These are phyloP conservation scores for Phylloporus rhodoxanthus DNA, from an alignment of 768 basidiomycete genomes.

Conservation along the genomic window DNA sequence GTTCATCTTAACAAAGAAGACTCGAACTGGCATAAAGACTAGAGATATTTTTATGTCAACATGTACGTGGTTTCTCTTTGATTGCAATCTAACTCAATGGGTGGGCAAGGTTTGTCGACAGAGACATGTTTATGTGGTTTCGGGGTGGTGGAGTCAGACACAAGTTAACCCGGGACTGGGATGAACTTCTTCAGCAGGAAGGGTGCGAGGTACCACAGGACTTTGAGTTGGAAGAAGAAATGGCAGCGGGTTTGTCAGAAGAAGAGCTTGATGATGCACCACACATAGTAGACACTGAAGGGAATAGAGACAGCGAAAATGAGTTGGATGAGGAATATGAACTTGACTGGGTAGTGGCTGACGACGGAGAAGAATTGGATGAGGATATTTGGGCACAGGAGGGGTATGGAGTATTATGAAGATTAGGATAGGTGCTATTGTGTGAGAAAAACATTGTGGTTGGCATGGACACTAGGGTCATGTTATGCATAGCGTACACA, in stretches of 20 bases:
- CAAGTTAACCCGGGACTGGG: neutral
- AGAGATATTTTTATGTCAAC: constrained; percentile 29
- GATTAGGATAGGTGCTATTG: too few species aligned
- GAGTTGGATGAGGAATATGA: too few species aligned
- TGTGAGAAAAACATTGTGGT: too few species aligned
- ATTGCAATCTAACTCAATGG: neutral
- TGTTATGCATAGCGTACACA: too few species aligned
- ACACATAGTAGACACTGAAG: neutral
- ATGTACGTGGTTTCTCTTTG: constrained; percentile 21
- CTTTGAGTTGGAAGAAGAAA: neutral
- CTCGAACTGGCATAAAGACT: constrained; percentile 6
- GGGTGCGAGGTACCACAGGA: too few species aligned
- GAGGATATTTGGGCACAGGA: too few species aligned
- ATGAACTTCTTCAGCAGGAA: neutral
- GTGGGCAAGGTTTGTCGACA: neutral
- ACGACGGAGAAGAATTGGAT: too few species aligned
- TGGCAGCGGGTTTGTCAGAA: neutral
- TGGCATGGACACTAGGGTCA: too few species aligned
- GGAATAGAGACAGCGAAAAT: neutral
- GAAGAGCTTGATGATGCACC: too few species aligned
- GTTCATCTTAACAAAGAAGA: neutral
- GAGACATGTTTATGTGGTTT: constrained; percentile 21
- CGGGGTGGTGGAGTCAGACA: constrained; percentile 31
- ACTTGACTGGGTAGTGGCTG: too few species aligned
- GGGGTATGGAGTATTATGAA: too few species aligned